Percentiles rank a stretch among this genome's conserved stretches.
Evolutionary conservation across 176 grass and related monocot genomes (phyloP).

Genomic region (Avena insularis): DNA sequence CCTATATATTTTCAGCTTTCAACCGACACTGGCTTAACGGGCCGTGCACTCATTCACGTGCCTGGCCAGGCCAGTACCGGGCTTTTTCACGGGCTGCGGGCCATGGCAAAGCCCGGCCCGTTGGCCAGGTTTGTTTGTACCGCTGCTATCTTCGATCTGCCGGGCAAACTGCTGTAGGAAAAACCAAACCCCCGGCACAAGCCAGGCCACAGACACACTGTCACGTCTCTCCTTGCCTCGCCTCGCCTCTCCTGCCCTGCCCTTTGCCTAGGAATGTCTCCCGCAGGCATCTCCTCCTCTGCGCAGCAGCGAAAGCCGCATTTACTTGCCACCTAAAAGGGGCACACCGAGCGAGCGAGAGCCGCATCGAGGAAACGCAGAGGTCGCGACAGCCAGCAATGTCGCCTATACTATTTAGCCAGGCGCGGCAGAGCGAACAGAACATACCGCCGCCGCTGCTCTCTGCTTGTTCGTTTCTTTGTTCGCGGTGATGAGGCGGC

Average conservation of each 20-base stretch:
- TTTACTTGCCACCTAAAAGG: slow-evolving; percentile 49
- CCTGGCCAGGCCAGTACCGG: no score
- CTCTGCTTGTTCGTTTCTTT: neutral
- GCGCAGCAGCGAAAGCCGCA: slow-evolving; percentile 27
- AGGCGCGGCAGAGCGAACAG: neutral
- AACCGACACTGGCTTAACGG: no score
- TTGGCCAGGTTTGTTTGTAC: neutral
- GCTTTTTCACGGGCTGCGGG: no score
- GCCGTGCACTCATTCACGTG: no score
- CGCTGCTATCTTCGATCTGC: neutral
- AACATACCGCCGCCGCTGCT: neutral
- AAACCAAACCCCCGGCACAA: neutral
- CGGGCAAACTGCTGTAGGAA: neutral
- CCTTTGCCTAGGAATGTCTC: slow-evolving; percentile 43
- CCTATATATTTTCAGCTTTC: no score
- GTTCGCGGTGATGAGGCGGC: neutral
- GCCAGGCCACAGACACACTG: neutral
- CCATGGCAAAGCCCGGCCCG: no score
- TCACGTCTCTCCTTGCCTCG: neutral
- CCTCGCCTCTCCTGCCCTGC: no score
- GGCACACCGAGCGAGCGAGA: slow-evolving; percentile 11
- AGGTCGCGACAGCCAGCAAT: neutral
- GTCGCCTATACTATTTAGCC: no score
- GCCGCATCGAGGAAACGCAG: neutral
- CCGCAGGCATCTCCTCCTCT: slow-evolving; percentile 13